phyloP scores from a whole-genome alignment of 2,329 filamentous ascomycete species.

The Fonsecaea pedrosoi region DNA sequence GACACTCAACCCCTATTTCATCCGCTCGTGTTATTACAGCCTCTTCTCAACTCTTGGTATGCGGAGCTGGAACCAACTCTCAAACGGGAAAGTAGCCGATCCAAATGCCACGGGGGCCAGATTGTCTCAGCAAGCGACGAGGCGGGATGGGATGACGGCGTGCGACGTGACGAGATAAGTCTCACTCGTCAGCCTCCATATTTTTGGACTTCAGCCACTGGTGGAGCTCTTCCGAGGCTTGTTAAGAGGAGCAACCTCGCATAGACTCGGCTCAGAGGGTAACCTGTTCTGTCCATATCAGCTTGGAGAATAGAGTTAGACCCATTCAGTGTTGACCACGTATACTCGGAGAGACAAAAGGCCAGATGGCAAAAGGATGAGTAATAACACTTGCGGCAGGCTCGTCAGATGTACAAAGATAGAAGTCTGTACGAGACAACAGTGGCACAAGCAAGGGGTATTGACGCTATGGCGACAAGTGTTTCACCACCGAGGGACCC shows the following conservation, averaged over 20 bases:
- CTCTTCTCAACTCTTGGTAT: not conserved
- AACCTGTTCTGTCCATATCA: constrained; percentile 6
- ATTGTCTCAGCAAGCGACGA: constrained; percentile 12
- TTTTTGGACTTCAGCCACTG: constrained; percentile 24
- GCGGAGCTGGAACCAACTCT: constrained; percentile 11
- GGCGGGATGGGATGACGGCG: constrained; percentile 14
- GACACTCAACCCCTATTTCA: constrained; percentile 11
- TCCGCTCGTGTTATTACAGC: not conserved
- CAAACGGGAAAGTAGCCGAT: constrained; percentile 11
- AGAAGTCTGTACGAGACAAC: not conserved
- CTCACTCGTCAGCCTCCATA: constrained; percentile 18
- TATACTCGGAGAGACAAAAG: not conserved
- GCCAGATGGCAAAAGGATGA: not conserved
- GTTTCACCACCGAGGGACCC: constrained; percentile 19
- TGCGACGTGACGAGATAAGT: constrained; percentile 1
- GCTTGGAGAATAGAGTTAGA: not conserved
- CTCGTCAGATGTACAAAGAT: not conserved
- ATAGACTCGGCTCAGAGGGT: not conserved
- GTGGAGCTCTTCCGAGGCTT: constrained; percentile 10
- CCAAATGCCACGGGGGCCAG: constrained; percentile 11
- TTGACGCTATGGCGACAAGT: not conserved
- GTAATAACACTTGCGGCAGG: not conserved
- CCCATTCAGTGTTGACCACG: not conserved
- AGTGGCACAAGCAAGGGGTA: not conserved
- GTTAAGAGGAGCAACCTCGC: constrained; percentile 10